Conservation (phyloP, 257 asterid genomes). For the Solanum boliviense region DNA sequence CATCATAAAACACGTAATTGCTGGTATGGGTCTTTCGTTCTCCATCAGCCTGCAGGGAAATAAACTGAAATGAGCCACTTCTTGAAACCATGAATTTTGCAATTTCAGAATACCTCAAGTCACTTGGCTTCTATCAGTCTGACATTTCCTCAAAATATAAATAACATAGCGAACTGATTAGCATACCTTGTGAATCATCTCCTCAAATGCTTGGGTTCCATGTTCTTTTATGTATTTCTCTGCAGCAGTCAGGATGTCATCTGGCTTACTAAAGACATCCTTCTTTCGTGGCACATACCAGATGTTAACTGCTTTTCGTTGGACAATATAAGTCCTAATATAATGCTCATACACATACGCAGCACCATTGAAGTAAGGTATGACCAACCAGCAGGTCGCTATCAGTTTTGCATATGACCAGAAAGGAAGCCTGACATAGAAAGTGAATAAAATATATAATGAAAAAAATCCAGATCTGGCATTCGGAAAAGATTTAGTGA, state of each 20-base stretch:
- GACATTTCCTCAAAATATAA: neutral
- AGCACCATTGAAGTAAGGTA: conserved; percentile 94
- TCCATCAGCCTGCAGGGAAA: conserved; percentile 38
- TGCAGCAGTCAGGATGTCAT: conserved; percentile 76
- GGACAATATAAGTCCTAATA: conserved; percentile 74
- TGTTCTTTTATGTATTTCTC: conserved; percentile 61
- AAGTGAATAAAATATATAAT: neutral
- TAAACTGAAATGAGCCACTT: neutral
- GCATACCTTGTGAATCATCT: conserved; percentile 58
- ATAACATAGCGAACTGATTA: neutral
- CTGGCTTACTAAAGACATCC: conserved; percentile 49
- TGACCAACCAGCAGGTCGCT: conserved; percentile 90
- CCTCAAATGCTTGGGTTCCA: conserved; percentile 65
- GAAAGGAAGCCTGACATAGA: conserved; percentile 68
- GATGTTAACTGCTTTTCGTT: conserved; percentile 52
- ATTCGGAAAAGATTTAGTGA: neutral
- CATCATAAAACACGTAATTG: conserved; percentile 30
- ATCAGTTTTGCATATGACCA: conserved; percentile 87
- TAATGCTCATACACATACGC: conserved; percentile 78
- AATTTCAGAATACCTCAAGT: neutral
- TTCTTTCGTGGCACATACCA: conserved; percentile 70
- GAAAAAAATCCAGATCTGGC: neutral
- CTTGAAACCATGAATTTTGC: neutral
- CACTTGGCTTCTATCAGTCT: neutral
- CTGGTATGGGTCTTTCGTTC: conserved; percentile 27